Percentiles rank a stretch among this genome's conserved stretches.
phyloP scores from a whole-genome alignment of 2,329 filamentous ascomycete genomes.

The Cladosporium austrohemisphaericum region DNA sequence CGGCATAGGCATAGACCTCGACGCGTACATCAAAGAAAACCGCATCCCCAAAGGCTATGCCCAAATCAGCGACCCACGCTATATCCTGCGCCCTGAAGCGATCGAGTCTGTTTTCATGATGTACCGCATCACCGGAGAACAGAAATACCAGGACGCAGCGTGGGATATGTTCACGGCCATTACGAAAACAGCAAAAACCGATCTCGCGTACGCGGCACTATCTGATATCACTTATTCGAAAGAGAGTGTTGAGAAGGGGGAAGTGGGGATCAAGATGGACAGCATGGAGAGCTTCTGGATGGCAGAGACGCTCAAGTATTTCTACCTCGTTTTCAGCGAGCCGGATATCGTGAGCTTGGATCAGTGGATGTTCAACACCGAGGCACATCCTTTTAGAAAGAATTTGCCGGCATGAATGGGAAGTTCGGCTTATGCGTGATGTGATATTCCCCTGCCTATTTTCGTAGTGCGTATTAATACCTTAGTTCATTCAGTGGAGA shows the following conservation, averaged over 20 bases:
- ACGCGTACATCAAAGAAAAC: conserved; percentile 36
- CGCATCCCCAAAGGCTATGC: conserved; percentile 45
- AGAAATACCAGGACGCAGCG: conserved; percentile 42
- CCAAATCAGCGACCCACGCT: conserved; percentile 41
- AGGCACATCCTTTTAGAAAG: conserved; percentile 46
- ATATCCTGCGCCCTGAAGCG: conserved; percentile 53
- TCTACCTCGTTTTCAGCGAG: conserved; percentile 46
- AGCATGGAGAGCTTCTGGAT: conserved; percentile 51
- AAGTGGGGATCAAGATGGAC: conserved; percentile 33
- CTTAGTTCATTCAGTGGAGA: too few relatives aligned
- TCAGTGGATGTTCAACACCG: conserved; percentile 50
- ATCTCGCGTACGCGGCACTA: conserved; percentile 45
- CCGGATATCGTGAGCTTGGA: conserved; percentile 42
- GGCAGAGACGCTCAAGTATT: conserved; percentile 50
- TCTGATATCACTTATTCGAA: conserved; percentile 39
- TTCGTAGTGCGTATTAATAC: neutral
- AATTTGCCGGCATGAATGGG: neutral
- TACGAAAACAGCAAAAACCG: conserved; percentile 39
- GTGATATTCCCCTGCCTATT: neutral
- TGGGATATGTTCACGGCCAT: conserved; percentile 52
- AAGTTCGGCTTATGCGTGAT: neutral
- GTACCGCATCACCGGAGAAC: conserved; percentile 57
- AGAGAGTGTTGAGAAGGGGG: conserved; percentile 33
- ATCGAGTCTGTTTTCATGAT: conserved; percentile 61
- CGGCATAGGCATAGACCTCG: conserved; percentile 24